Percentiles rank a stretch among this genome's conserved stretches.
phyloP scores from a whole-genome alignment of 495 filamentous ascomycete genomes.

The Aspergillus heteromorphus region DNA sequence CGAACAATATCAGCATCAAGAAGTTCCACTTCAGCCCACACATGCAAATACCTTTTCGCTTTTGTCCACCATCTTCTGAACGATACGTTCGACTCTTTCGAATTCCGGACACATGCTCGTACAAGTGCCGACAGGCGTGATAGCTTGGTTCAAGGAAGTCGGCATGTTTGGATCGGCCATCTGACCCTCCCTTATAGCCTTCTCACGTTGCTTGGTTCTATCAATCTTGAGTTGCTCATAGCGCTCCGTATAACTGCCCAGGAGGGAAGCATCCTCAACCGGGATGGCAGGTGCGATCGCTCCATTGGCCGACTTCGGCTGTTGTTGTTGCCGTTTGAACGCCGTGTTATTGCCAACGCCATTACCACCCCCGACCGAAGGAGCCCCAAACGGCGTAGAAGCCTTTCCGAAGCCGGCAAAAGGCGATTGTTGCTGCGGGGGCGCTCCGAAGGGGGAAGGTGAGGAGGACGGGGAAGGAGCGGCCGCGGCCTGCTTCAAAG shows the following conservation, averaged over 20 bases:
- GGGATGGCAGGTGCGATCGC: constrained; percentile 6
- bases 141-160: constrained; percentile 72
- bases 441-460: constrained; percentile 10
- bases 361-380: constrained; percentile 10
- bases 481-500: constrained; percentile 20
- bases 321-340: constrained; percentile 7
- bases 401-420: constrained; percentile 18
- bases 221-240: constrained; percentile 59
- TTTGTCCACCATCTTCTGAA: constrained; percentile 58
- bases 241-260: constrained; percentile 32
- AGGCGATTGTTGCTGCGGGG: constrained; percentile 15
- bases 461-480: constrained; percentile 10
- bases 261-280: constrained; percentile 21
- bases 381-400: constrained; percentile 12
- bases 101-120: constrained; percentile 92
- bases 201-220: constrained; percentile 59
- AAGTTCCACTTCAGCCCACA: not conserved
- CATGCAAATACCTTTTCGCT: constrained; percentile 48
- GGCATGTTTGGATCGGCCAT: constrained; percentile 88
- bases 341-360: constrained; percentile 11
- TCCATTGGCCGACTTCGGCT: constrained; percentile 6
- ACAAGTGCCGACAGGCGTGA: constrained; percentile 83
- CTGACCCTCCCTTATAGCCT: constrained; percentile 65
- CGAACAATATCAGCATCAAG: not conserved
- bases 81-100: constrained; percentile 75